Conservation (phyloP, 441 rosid genomes). For the Pelargonium citronellum region DNA sequence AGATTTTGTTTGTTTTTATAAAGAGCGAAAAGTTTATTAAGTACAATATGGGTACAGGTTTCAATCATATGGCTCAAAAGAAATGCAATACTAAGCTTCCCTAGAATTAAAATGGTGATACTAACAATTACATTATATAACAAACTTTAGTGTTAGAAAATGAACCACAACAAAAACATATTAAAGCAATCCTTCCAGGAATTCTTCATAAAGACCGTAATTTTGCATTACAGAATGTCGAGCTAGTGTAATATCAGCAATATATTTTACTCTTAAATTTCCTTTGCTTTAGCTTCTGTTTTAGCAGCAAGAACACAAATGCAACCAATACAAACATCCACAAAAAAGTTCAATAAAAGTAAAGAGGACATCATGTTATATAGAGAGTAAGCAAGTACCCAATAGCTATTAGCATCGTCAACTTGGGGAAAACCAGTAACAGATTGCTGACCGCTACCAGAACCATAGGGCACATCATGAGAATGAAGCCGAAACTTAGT, state of each 20-base stretch:
- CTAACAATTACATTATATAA: neutral
- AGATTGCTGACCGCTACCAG: slow-evolving; percentile 98
- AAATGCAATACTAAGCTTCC: no score
- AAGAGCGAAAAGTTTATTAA: no score
- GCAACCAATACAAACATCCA: neutral
- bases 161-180: neutral
- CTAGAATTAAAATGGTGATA: no score
- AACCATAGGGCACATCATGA: slow-evolving; percentile 94
- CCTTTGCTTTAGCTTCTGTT: neutral
- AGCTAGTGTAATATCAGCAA: neutral
- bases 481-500: slow-evolving; percentile 79
- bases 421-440: slow-evolving; percentile 81
- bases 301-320: no score
- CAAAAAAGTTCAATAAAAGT: neutral
- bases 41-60: no score
- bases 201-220: neutral
- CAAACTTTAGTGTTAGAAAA: neutral
- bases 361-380: neutral
- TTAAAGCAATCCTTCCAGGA: neutral
- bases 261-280: neutral
- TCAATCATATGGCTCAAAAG: no score
- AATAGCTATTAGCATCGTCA: slow-evolving; percentile 89
- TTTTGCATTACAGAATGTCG: neutral
- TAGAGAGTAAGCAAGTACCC: slow-evolving; percentile 43
- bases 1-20: no score